phyloP scores from a whole-genome alignment of 257 asterid species.

The Nyctanthes arbortristis region DNA sequence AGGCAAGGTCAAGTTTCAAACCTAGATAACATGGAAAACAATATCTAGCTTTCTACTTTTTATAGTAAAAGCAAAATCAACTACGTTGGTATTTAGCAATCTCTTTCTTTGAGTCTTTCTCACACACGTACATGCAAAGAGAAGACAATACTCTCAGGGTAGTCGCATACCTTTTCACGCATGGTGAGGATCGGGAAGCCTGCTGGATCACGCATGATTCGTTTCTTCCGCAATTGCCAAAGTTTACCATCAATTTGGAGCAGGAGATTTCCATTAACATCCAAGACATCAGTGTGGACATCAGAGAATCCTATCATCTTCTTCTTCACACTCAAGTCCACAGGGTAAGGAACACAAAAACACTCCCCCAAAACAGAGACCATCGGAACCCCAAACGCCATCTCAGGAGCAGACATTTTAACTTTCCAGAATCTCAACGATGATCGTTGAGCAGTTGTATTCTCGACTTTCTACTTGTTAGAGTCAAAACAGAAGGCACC shows the following conservation, averaged over 20 bases:
- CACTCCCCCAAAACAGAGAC: conserved; percentile 30
- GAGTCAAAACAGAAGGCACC: too few relatives aligned
- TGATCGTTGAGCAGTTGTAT: too few relatives aligned
- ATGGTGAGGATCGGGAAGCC: conserved; percentile 35
- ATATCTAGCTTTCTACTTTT: neutral
- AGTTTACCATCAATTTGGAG: conserved; percentile 37
- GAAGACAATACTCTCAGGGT: too few relatives aligned
- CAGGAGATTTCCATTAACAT: conserved; percentile 31
- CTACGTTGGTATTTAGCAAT: too few relatives aligned
- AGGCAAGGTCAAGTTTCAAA: too few relatives aligned
- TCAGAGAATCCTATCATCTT: conserved; percentile 23
- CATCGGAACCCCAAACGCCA: too few relatives aligned
- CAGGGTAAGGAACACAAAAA: conserved; percentile 38
- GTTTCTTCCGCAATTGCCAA: conserved; percentile 43
- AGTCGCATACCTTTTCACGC: conserved; percentile 34
- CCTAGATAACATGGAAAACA: too few relatives aligned
- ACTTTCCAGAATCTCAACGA: too few relatives aligned
- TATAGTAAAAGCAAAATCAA: neutral
- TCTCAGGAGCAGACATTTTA: too few relatives aligned
- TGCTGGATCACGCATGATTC: conserved; percentile 31
- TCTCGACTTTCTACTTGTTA: too few relatives aligned
- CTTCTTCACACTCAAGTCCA: conserved; percentile 34
- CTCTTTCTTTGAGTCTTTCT: too few relatives aligned
- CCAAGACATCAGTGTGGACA: conserved; percentile 28
- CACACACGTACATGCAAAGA: neutral